phyloP scores from a whole-genome alignment of 306 rosid species.

The Inga oerstediana region DNA sequence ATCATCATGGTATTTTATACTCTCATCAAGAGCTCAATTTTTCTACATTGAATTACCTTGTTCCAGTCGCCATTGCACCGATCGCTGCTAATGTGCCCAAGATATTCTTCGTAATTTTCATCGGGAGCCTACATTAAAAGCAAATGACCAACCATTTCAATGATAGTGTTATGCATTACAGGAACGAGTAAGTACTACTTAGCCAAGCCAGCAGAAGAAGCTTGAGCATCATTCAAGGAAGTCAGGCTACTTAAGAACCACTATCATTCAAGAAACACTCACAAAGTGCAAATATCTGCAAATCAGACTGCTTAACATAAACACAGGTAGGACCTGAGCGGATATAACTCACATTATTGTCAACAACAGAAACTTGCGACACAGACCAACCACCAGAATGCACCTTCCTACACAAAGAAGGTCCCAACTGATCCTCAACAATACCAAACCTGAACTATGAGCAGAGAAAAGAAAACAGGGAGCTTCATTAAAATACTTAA shows the following conservation, averaged over 20 bases:
- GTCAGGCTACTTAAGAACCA: not conserved
- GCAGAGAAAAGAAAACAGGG: constrained; percentile 49
- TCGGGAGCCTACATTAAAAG: constrained; percentile 81
- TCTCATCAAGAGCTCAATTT: not conserved
- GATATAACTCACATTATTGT: constrained; percentile 75
- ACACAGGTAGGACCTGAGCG: constrained; percentile 12
- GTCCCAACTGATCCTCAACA: constrained; percentile 89
- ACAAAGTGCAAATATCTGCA: constrained; percentile 1
- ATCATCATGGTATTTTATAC: too few relatives aligned
- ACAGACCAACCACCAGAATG: constrained; percentile 83
- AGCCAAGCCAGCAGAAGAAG: not conserved
- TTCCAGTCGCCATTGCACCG: constrained; percentile 81
- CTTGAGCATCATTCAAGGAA: not conserved
- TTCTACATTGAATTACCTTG: constrained; percentile 58
- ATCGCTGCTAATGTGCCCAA: constrained; percentile 76
- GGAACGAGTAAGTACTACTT: not conserved
- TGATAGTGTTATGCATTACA: constrained; percentile 24
- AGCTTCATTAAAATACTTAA: constrained; percentile 52
- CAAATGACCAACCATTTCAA: constrained; percentile 2
- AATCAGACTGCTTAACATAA: constrained; percentile 12
- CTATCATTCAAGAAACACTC: constrained; percentile 2
- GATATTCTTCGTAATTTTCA: constrained; percentile 95
- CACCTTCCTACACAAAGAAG: constrained; percentile 71
- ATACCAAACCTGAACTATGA: constrained; percentile 98
- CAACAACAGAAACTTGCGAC: constrained; percentile 65